These are phyloP conservation scores for Bipolaris cookei DNA, from an alignment of 2,329 filamentous ascomycete genomes.

Conservation along the genomic window DNA sequence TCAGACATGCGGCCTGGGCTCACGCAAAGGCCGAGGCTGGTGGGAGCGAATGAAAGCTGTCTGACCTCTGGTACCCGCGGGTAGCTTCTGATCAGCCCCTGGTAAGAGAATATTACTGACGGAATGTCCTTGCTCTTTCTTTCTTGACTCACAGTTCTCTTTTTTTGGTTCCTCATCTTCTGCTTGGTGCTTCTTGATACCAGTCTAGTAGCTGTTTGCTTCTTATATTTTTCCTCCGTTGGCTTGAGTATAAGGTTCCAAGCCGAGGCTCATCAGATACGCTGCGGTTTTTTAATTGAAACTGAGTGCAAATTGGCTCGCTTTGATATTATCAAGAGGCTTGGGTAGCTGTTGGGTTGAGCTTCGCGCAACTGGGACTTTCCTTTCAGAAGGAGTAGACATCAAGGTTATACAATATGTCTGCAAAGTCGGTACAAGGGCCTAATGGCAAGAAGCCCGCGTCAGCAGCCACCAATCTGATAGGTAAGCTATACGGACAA, in stretches of 20 bases:
- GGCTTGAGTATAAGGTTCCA: constrained; percentile 23
- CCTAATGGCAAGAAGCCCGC: constrained; percentile 75
- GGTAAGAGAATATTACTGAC: constrained; percentile 33
- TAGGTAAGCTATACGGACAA: constrained; percentile 66
- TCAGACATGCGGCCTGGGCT: constrained; percentile 31
- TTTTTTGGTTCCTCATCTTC: constrained; percentile 7
- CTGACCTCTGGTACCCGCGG: constrained; percentile 43
- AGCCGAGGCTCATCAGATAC: constrained; percentile 3
- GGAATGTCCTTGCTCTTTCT: constrained; percentile 14
- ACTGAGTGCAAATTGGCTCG: not conserved
- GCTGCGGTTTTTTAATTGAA: not conserved
- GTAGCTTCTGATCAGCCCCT: constrained; percentile 25
- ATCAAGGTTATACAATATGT: constrained; percentile 54
- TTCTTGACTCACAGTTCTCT: constrained; percentile 16
- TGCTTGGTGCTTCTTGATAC: constrained; percentile 10
- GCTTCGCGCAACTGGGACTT: not conserved
- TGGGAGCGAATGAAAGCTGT: constrained; percentile 27
- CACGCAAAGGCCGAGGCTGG: constrained; percentile 45
- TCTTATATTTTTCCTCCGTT: constrained; percentile 7
- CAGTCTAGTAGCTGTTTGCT: constrained; percentile 6
- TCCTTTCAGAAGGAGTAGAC: constrained; percentile 4
- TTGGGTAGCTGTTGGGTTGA: not conserved
- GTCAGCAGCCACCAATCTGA: constrained; percentile 86
- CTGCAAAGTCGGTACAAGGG: constrained; percentile 63
- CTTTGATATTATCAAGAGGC: not conserved